Evolutionary conservation across 441 rosid genomes (phyloP), one percentile per base, ranked within the genome.

Genomic region (Metrosideros polymorpha): DNA sequence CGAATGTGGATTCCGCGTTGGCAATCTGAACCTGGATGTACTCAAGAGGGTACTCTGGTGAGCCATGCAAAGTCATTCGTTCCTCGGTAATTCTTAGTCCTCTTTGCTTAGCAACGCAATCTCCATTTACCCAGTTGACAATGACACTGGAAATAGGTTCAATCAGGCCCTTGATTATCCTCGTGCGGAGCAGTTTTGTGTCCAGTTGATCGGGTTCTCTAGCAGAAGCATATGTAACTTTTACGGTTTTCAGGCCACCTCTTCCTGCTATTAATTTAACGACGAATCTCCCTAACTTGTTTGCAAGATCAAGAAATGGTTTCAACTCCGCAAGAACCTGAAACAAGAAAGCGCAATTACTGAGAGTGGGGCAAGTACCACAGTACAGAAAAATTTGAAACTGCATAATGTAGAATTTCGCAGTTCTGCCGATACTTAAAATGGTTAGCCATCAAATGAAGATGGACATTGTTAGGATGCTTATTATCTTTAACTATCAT

Each of bases 171-270:
- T 87, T 87, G 53, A 83, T 87, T 83, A 87, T 87, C 88, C 84
- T 87, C 12, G 88, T 85, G 32, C 88, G 86, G 55, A 87, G 84
- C 25, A 87, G 86, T 87, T 85, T 87, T 53, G 88, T 87, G 50
- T 87, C 88, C 3, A 87, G 88, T 25, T 87, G 86, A 66, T 87
- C 88, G 2, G 88, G 86, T 25, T 85, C 88, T 84, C 86, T 87
- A 29, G 88, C 84, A 66, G 88, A 87, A 30, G 88, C 86, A 56
- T 87, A 87, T 24, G 88, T 83, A 32, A 87, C 88, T 87, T 84
- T 87, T 42, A 87, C 79, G 4, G 86, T 83, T 29, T 87, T 87
- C 75, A 87, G 84, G 6, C 88, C 88, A n/a, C 88, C 84, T 75
- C 88, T 85, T 83, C 88, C 86, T 3, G 83, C 86, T 53, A 87